phyloP scores from a whole-genome alignment of 176 grass and related monocot species.

The Dendrocalamus sinicus region DNA sequence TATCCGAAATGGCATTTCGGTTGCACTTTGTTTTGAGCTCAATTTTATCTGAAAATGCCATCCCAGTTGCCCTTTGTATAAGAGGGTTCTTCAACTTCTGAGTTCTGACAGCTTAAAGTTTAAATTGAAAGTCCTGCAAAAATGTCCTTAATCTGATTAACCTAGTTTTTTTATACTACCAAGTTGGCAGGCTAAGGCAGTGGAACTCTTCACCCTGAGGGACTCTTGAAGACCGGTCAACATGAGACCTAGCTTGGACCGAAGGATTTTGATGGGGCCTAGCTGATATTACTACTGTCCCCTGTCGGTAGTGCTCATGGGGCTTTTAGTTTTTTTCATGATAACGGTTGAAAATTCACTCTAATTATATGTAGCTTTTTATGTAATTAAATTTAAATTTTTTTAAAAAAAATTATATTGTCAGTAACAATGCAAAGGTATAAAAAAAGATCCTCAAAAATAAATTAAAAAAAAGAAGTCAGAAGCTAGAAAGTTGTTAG shows the following conservation, averaged over 20 bases:
- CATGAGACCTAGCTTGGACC: background rate
- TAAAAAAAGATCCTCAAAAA: too few relatives aligned
- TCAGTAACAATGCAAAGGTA: too few relatives aligned
- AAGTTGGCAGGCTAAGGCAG: background rate
- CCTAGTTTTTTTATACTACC: background rate
- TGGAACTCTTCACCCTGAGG: background rate
- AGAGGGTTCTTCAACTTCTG: background rate
- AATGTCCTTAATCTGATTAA: background rate
- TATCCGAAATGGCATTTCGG: background rate
- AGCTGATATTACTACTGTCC: constrained; percentile 11
- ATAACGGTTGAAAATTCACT: too few relatives aligned
- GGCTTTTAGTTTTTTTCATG: too few relatives aligned
- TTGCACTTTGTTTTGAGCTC: background rate
- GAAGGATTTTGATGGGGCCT: background rate
- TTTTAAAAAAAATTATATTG: too few relatives aligned
- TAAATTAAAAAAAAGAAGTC: too few relatives aligned
- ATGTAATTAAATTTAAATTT: too few relatives aligned
- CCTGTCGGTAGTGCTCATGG: background rate
- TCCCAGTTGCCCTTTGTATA: background rate
- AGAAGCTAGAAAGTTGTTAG: too few relatives aligned
- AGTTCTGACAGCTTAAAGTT: background rate
- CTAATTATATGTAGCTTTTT: too few relatives aligned
- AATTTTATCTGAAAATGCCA: background rate
- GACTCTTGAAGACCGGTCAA: constrained; percentile 6
- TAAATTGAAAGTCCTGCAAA: background rate